Conservation (phyloP, 75 land plant species). For the Pseudotsuga menziesii region DNA sequence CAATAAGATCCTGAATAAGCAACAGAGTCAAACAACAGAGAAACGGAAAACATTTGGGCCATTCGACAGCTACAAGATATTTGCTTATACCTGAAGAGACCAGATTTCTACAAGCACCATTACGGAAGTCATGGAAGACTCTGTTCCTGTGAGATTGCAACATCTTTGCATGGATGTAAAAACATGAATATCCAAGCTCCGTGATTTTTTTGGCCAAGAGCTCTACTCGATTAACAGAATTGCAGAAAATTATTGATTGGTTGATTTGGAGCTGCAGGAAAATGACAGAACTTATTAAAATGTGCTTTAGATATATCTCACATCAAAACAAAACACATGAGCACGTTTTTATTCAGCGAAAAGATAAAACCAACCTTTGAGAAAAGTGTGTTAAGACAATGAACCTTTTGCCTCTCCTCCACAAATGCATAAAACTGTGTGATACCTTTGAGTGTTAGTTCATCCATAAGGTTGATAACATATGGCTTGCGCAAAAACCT, state of each 20-base stretch:
- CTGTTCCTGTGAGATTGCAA: slow-evolving; percentile 33
- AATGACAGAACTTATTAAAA: no score
- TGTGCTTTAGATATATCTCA: no score
- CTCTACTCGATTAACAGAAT: slow-evolving; percentile 39
- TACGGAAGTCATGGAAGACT: slow-evolving; percentile 37
- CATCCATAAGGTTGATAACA: slow-evolving; percentile 39
- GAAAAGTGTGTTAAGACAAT: slow-evolving; percentile 33
- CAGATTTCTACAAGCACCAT: slow-evolving; percentile 38
- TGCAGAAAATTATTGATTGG: slow-evolving; percentile 38
- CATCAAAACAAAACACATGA: not conserved
- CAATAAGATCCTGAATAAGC: no score
- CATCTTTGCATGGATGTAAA: slow-evolving; percentile 45
- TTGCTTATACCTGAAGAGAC: slow-evolving; percentile 25
- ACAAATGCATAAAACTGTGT: slow-evolving; percentile 42
- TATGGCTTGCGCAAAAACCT: slow-evolving; percentile 35
- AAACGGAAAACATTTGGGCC: no score
- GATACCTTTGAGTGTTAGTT: slow-evolving; percentile 33
- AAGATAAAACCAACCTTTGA: slow-evolving; percentile 18
- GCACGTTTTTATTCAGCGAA: no score
- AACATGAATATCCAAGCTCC: slow-evolving; percentile 41
- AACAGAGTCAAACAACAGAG: no score
- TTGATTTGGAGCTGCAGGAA: slow-evolving; percentile 32
- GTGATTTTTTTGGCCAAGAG: slow-evolving; percentile 35
- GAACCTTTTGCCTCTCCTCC: slow-evolving; percentile 39
- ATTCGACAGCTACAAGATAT: no score